Evolutionary conservation across 257 asterid species (phyloP).

Genomic region (Solanum medicagineum): DNA sequence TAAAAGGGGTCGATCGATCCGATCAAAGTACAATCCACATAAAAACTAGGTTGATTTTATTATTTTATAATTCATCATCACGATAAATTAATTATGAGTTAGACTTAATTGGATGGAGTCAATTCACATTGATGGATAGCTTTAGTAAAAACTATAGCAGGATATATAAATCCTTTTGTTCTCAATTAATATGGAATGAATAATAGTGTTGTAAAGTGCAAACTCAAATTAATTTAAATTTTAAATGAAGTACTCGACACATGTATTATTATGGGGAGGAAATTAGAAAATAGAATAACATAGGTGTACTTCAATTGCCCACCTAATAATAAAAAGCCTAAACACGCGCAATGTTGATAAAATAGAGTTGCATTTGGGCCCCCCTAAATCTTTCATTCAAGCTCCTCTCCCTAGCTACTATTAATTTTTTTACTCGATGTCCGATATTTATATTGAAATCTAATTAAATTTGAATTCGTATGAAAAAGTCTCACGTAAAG

Average conservation of each 20-base stretch:
- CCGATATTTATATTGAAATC: fast-evolving
- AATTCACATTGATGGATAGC: no score
- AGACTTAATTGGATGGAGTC: no score
- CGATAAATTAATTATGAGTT: no score
- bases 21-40: background rate
- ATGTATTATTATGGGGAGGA: background rate
- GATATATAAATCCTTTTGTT: background rate
- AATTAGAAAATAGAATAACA: background rate
- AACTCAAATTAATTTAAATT: background rate
- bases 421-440: no score
- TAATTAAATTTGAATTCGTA: no score
- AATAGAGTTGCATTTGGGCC: background rate
- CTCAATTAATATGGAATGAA: background rate
- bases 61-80: no score
- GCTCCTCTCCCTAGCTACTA: background rate
- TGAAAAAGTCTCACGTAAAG: fast-evolving
- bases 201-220: background rate
- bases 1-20: background rate
- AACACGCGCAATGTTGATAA: background rate
- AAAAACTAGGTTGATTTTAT: no score
- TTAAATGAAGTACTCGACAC: background rate
- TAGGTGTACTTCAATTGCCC: background rate
- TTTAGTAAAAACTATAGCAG: no score
- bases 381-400: background rate
- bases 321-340: background rate